Evolutionary conservation across 352 stramenopile species (phyloP), one percentile per base, ranked within the genome.

Genomic region (Phytopythium delawarense): DNA sequence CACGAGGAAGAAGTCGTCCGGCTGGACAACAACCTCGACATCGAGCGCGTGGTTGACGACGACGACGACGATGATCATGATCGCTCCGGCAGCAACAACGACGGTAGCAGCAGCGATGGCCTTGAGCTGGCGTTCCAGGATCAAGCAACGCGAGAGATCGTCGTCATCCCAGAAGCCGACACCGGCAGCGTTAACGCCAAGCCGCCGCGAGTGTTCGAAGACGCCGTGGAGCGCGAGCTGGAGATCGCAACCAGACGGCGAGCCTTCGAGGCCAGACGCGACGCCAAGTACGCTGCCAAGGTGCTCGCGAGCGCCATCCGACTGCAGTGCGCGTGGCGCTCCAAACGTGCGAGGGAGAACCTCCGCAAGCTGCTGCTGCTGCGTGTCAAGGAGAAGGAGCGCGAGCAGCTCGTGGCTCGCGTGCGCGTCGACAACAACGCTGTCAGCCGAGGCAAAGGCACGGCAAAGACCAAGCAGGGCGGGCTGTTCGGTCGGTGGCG

Each of bases 261-360:
- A 57, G 69, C 63, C 15, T 87, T 77, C 40, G 66, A 76, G 23
- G 39, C 58, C 2, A 63, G 66, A 20, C 71, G 83, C 16, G 61
- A 65, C 15, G 44, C 42, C 1, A 65, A 76, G 57, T 79, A 84
- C 54, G 70, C 84, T 16, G 57, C 32, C 16, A 88, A 79, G 57
- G 75, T 79, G 52, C 66, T 91, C 5, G 62, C 61, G 28, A 87
- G 78, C 50, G 72, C 82, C 52, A 57, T 94, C n/a, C 73, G 69
- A 21, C 69, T 93, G 6, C 84, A 94, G 78, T 92, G 84, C 48
- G 84, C 84, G 5, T 94, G 79, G 77, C 77, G 84, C 12, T 84
- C 69, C 35, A 90, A 88, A 59, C 78, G 82, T 2, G 84, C 84
- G 13, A 69, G 82, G 0, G 70, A 81, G 25, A 69, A 76, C 9